Percentiles rank a stretch among this genome's conserved stretches.
Conservation (phyloP, 164 flowering plant genomes). For the Aristolochia californica region DNA sequence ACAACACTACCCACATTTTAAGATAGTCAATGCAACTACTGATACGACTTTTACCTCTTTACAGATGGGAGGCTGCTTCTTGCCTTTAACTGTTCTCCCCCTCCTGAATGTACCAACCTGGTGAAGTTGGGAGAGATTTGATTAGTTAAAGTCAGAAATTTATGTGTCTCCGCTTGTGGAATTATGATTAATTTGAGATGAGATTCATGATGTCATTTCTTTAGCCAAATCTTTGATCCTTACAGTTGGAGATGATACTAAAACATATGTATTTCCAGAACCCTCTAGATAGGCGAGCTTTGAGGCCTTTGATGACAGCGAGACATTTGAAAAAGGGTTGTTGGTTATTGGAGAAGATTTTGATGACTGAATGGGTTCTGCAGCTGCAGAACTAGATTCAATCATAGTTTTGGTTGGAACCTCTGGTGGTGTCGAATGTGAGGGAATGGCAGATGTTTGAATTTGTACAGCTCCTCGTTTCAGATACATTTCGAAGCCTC, state of each 20-base stretch:
- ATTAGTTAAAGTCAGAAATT: neutral
- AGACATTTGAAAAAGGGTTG: slow-evolving; percentile 43
- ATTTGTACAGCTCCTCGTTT: slow-evolving; percentile 44
- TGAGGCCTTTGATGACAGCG: slow-evolving; percentile 30
- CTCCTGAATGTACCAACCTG: slow-evolving; percentile 85
- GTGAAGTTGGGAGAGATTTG: slow-evolving; percentile 1
- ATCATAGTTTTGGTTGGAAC: slow-evolving; percentile 52
- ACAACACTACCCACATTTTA: too few species aligned
- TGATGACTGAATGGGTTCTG: slow-evolving; percentile 30
- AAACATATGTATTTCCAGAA: slow-evolving; percentile 61
- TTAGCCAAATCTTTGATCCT: slow-evolving; percentile 7
- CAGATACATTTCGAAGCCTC: slow-evolving; percentile 84
- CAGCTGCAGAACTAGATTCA: slow-evolving; percentile 32
- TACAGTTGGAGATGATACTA: slow-evolving; percentile 77
- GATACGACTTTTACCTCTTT: slow-evolving; percentile 47
- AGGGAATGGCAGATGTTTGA: slow-evolving; percentile 25
- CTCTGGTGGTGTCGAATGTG: slow-evolving; percentile 45
- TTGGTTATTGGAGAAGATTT: slow-evolving; percentile 34
- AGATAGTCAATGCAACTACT: too few species aligned
- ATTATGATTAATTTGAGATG: neutral
- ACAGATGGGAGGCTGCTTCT: slow-evolving; percentile 63
- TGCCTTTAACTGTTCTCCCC: slow-evolving; percentile 70
- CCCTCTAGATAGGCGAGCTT: slow-evolving; percentile 71
- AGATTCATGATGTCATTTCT: too few species aligned
- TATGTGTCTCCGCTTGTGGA: neutral